Percentiles rank a stretch among this genome's conserved stretches.
These are phyloP conservation scores for Daedaleopsis sinensis DNA, from an alignment of 768 basidiomycete species.

Conservation along the genomic window DNA sequence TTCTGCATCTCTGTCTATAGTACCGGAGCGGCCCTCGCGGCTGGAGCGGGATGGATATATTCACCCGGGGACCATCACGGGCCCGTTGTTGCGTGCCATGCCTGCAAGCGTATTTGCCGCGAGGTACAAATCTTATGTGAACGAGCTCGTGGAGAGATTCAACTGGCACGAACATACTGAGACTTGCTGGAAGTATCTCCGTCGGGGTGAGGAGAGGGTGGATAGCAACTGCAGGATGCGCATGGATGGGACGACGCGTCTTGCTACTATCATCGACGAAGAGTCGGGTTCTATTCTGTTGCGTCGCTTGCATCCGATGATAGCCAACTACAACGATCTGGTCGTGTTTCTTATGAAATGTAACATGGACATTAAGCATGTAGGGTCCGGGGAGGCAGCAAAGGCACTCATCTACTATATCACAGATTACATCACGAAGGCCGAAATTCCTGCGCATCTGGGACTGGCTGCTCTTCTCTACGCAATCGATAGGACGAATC, in stretches of 20 bases:
- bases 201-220: neutral
- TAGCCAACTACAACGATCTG: conserved; percentile 6
- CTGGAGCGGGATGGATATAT: too few relatives aligned
- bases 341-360: conserved; percentile 20
- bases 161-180: conserved; percentile 11
- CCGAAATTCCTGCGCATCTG: conserved; percentile 23
- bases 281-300: conserved; percentile 9
- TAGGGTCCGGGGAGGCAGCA: conserved; percentile 36
- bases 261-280: conserved; percentile 1
- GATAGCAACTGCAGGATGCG: conserved; percentile 11
- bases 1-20: too few relatives aligned
- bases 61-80: neutral
- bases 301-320: conserved; percentile 12
- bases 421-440: conserved; percentile 43
- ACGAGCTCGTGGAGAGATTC: neutral
- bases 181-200: conserved; percentile 24
- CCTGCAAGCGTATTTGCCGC: neutral
- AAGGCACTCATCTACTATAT: conserved; percentile 39
- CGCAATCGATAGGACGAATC: neutral
- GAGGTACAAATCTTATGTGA: neutral
- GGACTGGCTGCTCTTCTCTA: conserved; percentile 11
- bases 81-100: neutral
- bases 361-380: conserved; percentile 37
- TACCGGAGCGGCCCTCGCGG: too few relatives aligned
- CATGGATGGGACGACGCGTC: conserved; percentile 11